Conservation (phyloP, 345 rosid species). For the Cardamine resedifolia region DNA sequence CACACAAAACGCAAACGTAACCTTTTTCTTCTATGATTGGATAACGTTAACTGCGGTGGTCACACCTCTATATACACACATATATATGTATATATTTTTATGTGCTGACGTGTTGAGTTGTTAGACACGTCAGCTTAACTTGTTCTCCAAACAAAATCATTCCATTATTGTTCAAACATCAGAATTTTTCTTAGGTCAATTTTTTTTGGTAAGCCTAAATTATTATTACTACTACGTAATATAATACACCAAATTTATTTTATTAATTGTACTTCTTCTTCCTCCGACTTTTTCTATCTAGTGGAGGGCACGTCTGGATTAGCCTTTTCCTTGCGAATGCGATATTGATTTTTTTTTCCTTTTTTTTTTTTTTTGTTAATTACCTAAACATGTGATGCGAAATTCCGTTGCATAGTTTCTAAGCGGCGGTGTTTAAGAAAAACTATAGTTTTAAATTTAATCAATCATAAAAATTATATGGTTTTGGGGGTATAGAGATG, state of each 20-base stretch:
- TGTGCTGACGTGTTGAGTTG: conserved; percentile 3
- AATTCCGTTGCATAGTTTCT: not conserved
- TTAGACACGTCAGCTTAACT: conserved; percentile 28
- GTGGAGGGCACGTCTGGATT: conserved; percentile 23
- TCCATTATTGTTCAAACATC: not conserved
- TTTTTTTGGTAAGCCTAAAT: not conserved
- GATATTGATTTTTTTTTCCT: not conserved
- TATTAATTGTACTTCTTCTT: not conserved
- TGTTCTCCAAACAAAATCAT: conserved; percentile 27
- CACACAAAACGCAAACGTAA: not conserved
- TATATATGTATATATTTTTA: not conserved
- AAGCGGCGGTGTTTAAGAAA: not conserved
- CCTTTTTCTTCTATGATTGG: conserved; percentile 27
- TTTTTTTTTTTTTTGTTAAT: not conserved
- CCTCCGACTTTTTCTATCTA: not conserved
- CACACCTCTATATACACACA: not conserved
- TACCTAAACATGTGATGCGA: not conserved
- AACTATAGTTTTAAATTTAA: not conserved
- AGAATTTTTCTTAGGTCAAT: not conserved
- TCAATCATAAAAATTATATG: not conserved
- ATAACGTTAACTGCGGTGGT: conserved; percentile 18
- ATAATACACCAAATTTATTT: not conserved
- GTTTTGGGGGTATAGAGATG: not conserved
- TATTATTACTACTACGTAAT: not conserved
- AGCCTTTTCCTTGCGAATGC: not conserved